Evolutionary conservation across 106 monocot species (phyloP), one percentile per base, ranked within the genome.

Genomic region (Narthecium ossifragum): DNA sequence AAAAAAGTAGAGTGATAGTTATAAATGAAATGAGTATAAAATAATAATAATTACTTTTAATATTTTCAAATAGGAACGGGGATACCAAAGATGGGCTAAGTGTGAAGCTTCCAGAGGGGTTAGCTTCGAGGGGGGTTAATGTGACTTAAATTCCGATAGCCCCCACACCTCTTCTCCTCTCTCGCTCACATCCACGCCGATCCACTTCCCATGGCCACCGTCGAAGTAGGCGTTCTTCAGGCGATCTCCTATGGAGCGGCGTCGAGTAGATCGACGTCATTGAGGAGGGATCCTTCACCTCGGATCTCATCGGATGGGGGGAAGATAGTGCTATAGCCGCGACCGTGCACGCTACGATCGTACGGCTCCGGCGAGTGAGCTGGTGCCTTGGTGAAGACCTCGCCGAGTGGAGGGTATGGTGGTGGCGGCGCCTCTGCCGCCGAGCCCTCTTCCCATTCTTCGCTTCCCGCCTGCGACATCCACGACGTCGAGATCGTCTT

Each of bases 401-500:
- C 43, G 41, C 69, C 12, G 26, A 59, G 51, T 0, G 61, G 26
- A 2, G 53, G 33, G n/a, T n/a, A n/a, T 18, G 70, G 59, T 0
- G 33, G 67, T 34, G 24, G 28, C 59, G 31, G 53, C 38, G 64
- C 21, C 48, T 18, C 28, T 24, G 36, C 69, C 6, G 34, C 31
- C 8, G 50, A 31, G 20, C 57, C 62, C 0, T 18, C 67, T 25
- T 77, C 88, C 0, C 60, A 2, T 96, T 96, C 82, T 83, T 90
- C 78, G 64, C 78, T 14, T 90, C 83, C 41, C 80, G 64, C 83
- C 5, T 69, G 76, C 29, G 81, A 76, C 71, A 98, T 81, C 74
- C 84, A 79, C n/a, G 86, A 90, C 50, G 78, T 98, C 60, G 96
- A 98, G 74, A 86, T 58, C 69, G 27, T 90, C 70, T 87, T 78